Evolutionary conservation across 73 alveolate genomes (phyloP), one percentile per base, ranked within the genome.

Genomic region (Paramecium pentaurelia): DNA sequence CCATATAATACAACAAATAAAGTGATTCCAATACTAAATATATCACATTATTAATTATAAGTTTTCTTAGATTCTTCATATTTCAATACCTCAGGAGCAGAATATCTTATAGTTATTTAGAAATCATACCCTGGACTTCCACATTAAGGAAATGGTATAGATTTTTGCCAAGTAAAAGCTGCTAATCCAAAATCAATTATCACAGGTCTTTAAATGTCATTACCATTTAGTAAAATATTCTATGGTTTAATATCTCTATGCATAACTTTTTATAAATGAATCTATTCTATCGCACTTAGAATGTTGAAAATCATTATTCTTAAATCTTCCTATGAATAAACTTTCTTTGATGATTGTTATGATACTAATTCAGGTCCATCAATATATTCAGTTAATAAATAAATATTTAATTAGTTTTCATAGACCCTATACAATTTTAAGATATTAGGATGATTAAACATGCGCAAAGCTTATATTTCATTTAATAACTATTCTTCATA

Each of bases 41-140:
- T 75, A 75, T 75, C 88, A 38, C 88, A 75, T 20, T 36, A 18
- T n/a, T 42, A 25, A 75, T 75, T 75, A 42, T 75, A 75, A 36
- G 28, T 12, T 22, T 75, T 75, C 34, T 75, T 75, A 9, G 88
- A 38, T 25, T 75, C 88, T 75, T 75, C 88, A 20, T 75, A 75
- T 75, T 75, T 75, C 25, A 75, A 38, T 25, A 75, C 88, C 36
- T 75, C 88, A 30, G 88, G 88, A 5, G 88, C 88, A 36, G 88
- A 75, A 37, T 75, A 75, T 22, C 88, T 75, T 25, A 14, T 32
- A 16, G 6, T 14, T 22, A 75, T 36, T 12, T 22, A n/a, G 8
- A 34, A 75, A 14, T 38, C 4, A 54, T 75, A 75, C 88, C 88
- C 88, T 75, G 88, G 88, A 75, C 88, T 75, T n/a, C 88, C 88